phyloP scores from a whole-genome alignment of 2,329 filamentous ascomycete species.

The Pestalotiopsis sp. region DNA sequence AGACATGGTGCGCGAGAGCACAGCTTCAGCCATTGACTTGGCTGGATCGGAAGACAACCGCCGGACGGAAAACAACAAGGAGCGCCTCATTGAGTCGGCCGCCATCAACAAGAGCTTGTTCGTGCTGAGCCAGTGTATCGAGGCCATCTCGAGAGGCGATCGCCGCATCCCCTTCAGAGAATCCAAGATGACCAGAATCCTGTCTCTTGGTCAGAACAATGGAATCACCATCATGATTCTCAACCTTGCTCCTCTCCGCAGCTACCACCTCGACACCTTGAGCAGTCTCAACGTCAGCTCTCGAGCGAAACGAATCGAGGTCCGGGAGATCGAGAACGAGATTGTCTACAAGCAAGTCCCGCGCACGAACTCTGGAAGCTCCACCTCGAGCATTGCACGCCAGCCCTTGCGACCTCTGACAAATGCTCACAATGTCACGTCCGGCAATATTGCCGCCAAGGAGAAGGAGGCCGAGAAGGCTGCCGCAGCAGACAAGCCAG shows the following conservation, averaged over 20 bases:
- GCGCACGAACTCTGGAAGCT: slow-evolving; percentile 44
- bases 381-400: slow-evolving; percentile 51
- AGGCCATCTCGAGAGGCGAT: slow-evolving; percentile 80
- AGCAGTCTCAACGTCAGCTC: slow-evolving; percentile 96
- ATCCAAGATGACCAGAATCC: slow-evolving; percentile 95
- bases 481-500: slow-evolving; percentile 66
- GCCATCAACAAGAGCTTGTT: slow-evolving; percentile 98
- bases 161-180: slow-evolving; percentile 89
- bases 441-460: slow-evolving; percentile 54
- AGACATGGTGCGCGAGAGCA: slow-evolving; percentile 73
- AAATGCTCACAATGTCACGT: slow-evolving; percentile 74
- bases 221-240: slow-evolving; percentile 96
- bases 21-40: slow-evolving; percentile 90
- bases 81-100: slow-evolving; percentile 90
- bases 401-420: slow-evolving; percentile 81
- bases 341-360: slow-evolving; percentile 81
- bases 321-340: slow-evolving; percentile 94
- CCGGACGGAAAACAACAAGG: slow-evolving; percentile 90
- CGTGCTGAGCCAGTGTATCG: slow-evolving; percentile 91
- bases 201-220: slow-evolving; percentile 91
- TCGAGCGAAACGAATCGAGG: slow-evolving; percentile 92
- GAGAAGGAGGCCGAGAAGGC: slow-evolving; percentile 49
- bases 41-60: slow-evolving; percentile 96
- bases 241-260: slow-evolving; percentile 87
- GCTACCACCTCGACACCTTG: slow-evolving; percentile 91